Evolutionary conservation across 2,329 filamentous ascomycete genomes (phyloP).

Genomic region (Sporothrix humicola): DNA sequence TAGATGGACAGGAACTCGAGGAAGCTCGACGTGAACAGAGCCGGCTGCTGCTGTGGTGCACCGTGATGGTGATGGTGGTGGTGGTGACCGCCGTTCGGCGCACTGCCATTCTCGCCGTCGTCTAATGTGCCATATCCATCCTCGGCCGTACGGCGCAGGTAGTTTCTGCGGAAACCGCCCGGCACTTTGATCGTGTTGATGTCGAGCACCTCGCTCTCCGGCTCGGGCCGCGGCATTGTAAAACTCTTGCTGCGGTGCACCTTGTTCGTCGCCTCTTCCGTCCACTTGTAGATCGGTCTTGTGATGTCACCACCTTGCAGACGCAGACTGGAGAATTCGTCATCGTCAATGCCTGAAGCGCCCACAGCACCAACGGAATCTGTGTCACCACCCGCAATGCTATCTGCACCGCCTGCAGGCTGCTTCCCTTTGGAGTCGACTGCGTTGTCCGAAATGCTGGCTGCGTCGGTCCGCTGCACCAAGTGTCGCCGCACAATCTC

Average conservation of each 20-base stretch:
- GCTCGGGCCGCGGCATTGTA: conserved; percentile 74
- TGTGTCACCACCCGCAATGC: conserved; percentile 44
- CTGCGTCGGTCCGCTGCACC: conserved; percentile 68
- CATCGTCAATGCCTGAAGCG: conserved; percentile 55
- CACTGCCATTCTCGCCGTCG: conserved; percentile 47
- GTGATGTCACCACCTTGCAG: conserved; percentile 95
- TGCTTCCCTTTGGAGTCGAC: conserved; percentile 63
- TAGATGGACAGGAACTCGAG: conserved; percentile 95
- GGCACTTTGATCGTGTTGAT: conserved; percentile 92
- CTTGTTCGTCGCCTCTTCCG: conserved; percentile 78
- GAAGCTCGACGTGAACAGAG: conserved; percentile 87
- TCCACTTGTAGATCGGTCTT: conserved; percentile 94
- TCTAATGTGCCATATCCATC: conserved; percentile 47
- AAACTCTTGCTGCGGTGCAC: conserved; percentile 88
- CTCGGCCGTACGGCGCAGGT: conserved; percentile 75
- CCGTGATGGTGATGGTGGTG: neutral
- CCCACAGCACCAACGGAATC: conserved; percentile 39
- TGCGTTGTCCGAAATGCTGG: conserved; percentile 57
- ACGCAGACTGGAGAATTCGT: conserved; percentile 91
- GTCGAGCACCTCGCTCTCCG: conserved; percentile 79
- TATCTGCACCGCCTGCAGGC: conserved; percentile 44
- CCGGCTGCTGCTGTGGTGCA: conserved; percentile 53
- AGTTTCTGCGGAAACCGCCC: conserved; percentile 91
- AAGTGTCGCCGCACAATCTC: conserved; percentile 90
- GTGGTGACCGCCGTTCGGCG: conserved; percentile 38